phyloP scores from a whole-genome alignment of 768 basidiomycete genomes.

The Boletus coccyginus region DNA sequence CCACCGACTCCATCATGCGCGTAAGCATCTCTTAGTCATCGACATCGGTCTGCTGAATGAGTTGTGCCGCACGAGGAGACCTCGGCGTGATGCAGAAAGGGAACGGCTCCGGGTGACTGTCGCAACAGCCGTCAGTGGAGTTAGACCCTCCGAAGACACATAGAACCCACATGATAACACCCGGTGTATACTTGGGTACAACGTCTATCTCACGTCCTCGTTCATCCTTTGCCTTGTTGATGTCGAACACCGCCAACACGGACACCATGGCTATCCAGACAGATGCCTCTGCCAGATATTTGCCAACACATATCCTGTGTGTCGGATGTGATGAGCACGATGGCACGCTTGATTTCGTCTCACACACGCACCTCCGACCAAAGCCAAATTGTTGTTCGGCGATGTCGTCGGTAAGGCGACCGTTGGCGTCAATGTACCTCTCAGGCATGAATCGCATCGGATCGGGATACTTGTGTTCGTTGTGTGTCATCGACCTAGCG shows the following conservation, averaged over 20 bases:
- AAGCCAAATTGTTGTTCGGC: constrained; percentile 22
- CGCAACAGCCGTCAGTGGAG: neutral
- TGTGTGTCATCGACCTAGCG: constrained; percentile 27
- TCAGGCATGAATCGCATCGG: constrained; percentile 23
- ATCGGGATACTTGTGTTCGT: constrained; percentile 21
- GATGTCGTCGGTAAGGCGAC: constrained; percentile 18
- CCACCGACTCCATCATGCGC: neutral
- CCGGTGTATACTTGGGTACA: constrained; percentile 23
- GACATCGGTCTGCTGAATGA: constrained; percentile 14
- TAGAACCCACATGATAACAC: constrained; percentile 24
- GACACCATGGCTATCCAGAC: constrained; percentile 28
- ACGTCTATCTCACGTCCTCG: constrained; percentile 30
- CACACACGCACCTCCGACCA: constrained; percentile 17
- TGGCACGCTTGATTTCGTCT: too few species aligned
- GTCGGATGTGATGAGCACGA: too few species aligned
- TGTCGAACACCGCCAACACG: constrained; percentile 24
- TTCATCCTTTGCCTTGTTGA: constrained; percentile 31
- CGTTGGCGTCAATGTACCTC: constrained; percentile 15
- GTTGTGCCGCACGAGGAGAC: constrained; percentile 6
- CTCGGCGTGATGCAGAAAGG: constrained; percentile 20
- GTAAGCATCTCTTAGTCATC: neutral
- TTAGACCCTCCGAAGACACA: neutral
- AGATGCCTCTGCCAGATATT: constrained; percentile 25
- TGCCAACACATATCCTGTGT: constrained; percentile 24
- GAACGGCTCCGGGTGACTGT: constrained; percentile 18